A percentile compares a stretch with the other conserved stretches of the same genome.
These are phyloP conservation scores for Podospora conica DNA, from an alignment of 495 filamentous ascomycete genomes.

Conservation along the genomic window DNA sequence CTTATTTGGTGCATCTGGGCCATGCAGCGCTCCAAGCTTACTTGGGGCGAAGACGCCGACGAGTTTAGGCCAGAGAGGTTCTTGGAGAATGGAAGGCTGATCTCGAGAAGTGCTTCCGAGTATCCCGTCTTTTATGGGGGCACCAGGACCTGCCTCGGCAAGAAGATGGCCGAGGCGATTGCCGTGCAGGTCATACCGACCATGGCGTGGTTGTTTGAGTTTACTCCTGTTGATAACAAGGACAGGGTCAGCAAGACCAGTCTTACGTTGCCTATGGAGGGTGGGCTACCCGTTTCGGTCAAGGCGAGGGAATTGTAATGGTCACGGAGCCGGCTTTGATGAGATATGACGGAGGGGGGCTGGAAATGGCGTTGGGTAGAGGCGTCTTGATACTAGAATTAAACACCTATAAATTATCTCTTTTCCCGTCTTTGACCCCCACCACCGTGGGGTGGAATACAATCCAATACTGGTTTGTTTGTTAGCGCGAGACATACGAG, in stretches of 20 bases:
- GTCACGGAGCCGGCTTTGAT: neutral
- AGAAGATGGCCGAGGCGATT: constrained; percentile 54
- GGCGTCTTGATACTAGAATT: neutral
- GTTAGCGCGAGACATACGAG: too few relatives aligned
- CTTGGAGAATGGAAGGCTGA: constrained; percentile 34
- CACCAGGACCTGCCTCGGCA: constrained; percentile 50
- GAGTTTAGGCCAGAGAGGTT: constrained; percentile 49
- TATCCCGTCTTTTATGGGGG: constrained; percentile 60
- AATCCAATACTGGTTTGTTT: too few relatives aligned
- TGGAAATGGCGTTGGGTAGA: neutral
- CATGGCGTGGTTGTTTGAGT: constrained; percentile 44
- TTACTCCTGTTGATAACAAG: constrained; percentile 34
- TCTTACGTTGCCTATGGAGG: constrained; percentile 56
- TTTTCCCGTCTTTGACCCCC: neutral
- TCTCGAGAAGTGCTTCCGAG: constrained; percentile 43
- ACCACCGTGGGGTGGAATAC: neutral
- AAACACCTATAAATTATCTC: neutral
- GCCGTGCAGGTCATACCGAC: constrained; percentile 47
- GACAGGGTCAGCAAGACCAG: constrained; percentile 51
- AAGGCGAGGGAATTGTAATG: constrained; percentile 11
- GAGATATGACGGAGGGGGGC: neutral
- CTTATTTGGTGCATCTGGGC: constrained; percentile 56
- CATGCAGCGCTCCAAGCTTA: constrained; percentile 49
- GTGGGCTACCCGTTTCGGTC: constrained; percentile 45
- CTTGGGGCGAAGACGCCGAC: constrained; percentile 52